Evolutionary conservation across 2,329 filamentous ascomycete species (phyloP).

Genomic region (Sporothrix brasiliensis): DNA sequence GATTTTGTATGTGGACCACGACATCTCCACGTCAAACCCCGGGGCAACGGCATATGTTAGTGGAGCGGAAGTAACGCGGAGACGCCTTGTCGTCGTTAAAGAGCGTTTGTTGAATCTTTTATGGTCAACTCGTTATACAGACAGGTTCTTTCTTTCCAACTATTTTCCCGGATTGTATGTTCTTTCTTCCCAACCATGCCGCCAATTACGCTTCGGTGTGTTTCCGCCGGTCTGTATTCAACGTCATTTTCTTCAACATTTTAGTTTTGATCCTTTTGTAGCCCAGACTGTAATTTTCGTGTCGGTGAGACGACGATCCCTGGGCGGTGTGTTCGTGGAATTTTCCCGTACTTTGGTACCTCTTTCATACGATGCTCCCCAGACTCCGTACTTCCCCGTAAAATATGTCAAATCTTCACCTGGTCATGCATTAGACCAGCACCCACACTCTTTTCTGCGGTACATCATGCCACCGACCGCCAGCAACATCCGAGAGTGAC

Average conservation of each 20-base stretch:
- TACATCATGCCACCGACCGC: slow-evolving; percentile 25
- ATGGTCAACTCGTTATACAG: background rate
- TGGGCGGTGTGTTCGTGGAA: background rate
- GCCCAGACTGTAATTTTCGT: background rate
- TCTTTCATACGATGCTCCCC: slow-evolving; percentile 11
- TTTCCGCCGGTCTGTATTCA: background rate
- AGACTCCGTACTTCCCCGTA: slow-evolving; percentile 26
- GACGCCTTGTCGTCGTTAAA: background rate
- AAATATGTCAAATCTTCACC: background rate
- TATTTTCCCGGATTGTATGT: slow-evolving; percentile 8
- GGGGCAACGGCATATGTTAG: background rate
- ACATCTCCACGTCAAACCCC: background rate
- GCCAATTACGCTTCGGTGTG: background rate
- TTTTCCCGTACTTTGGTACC: background rate
- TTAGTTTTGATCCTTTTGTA: background rate
- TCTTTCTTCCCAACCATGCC: background rate
- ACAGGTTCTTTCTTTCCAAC: background rate
- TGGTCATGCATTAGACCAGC: too few relatives aligned
- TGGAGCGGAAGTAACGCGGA: background rate
- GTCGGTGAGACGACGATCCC: slow-evolving; percentile 14
- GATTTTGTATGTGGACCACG: background rate
- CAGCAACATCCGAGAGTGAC: slow-evolving; percentile 26
- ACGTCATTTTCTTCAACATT: background rate
- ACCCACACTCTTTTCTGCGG: slow-evolving; percentile 20
- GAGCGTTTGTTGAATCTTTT: background rate